phyloP scores from a whole-genome alignment of 1,284 basidiomycete species.

The Wolfiporia cocos region DNA sequence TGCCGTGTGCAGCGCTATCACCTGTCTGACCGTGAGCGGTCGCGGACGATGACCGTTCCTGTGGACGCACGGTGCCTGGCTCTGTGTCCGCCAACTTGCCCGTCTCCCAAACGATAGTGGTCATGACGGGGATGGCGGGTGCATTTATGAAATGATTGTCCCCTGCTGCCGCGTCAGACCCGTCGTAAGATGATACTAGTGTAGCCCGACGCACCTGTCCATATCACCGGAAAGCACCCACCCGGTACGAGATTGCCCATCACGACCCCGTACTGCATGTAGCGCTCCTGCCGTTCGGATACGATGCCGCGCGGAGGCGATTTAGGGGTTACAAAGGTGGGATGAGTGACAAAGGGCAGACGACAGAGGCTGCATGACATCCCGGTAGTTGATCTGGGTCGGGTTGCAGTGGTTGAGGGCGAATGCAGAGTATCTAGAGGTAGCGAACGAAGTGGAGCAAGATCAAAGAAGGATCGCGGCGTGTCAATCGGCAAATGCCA shows the following conservation, averaged over 20 bases:
- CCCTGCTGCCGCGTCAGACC: slow-evolving; percentile 3
- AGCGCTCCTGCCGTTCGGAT: slow-evolving; percentile 13
- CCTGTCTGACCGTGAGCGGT: slow-evolving; percentile 5
- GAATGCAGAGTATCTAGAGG: no score
- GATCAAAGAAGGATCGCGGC: no score
- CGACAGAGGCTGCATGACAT: slow-evolving; percentile 23
- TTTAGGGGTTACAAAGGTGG: slow-evolving; percentile 9
- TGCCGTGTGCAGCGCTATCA: slow-evolving; percentile 13
- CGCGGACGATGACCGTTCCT: not conserved
- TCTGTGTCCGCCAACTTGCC: no score
- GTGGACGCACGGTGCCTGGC: slow-evolving; percentile 9
- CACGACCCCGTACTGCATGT: slow-evolving; percentile 14
- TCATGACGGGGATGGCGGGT: slow-evolving; percentile 1
- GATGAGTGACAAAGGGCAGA: slow-evolving; percentile 19
- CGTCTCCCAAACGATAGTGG: slow-evolving; percentile 11
- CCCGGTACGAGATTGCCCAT: slow-evolving; percentile 12
- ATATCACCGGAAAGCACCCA: slow-evolving; percentile 5
- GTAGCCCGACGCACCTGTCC: slow-evolving; percentile 3
- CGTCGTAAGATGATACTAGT: not conserved
- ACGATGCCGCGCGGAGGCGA: slow-evolving; percentile 15
- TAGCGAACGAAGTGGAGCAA: no score
- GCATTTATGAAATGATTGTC: slow-evolving; percentile 8
- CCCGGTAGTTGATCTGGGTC: no score
- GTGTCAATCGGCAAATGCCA: no score
- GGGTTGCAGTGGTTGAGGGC: no score